Base-by-base conservation (phyloP, 1,284 basidiomycete species). In the Naganishia liquefaciens region DNA sequence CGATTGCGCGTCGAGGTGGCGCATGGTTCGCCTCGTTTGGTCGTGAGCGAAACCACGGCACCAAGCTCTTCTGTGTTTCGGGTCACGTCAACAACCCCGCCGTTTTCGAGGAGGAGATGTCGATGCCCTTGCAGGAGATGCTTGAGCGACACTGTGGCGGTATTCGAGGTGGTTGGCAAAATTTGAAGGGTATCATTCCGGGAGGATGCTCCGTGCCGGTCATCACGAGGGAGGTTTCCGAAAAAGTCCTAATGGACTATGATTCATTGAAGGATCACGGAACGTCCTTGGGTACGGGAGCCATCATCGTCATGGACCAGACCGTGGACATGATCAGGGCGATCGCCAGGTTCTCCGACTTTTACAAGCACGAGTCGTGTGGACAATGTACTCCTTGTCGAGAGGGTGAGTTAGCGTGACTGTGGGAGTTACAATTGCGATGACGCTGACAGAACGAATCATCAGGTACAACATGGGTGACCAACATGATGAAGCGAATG, bases 231-330 rank as follows among this genome's bases (percentile, higher is more conserved):
- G 81, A 88, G 73, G 84, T 84, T 69, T 93, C 89, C 72, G 86
- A 86, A 64, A 88, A 92, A 76, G 92, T 92, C 49, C 81, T 95
- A 67, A 99, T 99, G 95, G 95, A 99, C 82, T 99, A 90, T 77
- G 95, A 99, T 81, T 97, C 94, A 7, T 84, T 98, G 66, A 95
- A 95, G 79, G 95, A 98, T 76, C 88, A 91, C 19, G 89, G 93
- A 74, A 90, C 91, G 21, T 92, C 93, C 78, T 86, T 99, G 51
- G 95, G 95, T 33, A 99, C 95, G 0, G 95, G 95, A 67, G 95
- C 95, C 21, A 93, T 98, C 69, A 99, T 98, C 71, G 95, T 98
- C 71, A 98, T 98, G 94, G 88, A 98, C 84, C 93, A 97, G 83
- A 88, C 87, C 71, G 97, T 95, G 43, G 95, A 99, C 76, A 88